These are phyloP conservation scores for Suillus brevipes DNA, from an alignment of 768 basidiomycete species.

Conservation along the genomic window DNA sequence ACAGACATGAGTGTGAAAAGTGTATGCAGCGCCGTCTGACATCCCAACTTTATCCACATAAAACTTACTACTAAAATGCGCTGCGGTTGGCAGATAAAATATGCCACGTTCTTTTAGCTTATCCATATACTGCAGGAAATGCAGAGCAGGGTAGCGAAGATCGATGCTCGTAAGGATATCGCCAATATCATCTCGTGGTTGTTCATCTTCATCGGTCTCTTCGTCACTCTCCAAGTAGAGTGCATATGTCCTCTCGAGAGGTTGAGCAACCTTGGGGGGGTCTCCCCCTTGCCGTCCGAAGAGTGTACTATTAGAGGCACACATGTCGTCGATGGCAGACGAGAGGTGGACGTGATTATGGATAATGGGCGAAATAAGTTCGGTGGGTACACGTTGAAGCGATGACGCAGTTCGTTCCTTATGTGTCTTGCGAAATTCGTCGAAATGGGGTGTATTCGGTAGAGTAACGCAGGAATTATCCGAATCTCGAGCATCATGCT, in stretches of 20 bases:
- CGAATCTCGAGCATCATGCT: not conserved
- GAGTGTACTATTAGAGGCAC: not conserved
- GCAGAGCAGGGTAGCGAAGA: not conserved
- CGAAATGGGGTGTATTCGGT: not conserved
- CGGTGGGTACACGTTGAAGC: not conserved
- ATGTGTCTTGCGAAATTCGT: not conserved
- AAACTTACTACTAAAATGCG: not conserved
- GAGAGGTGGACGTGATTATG: not conserved
- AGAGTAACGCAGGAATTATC: not conserved
- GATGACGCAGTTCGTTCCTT: not conserved
- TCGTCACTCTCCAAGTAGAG: not conserved
- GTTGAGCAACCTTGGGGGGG: not conserved
- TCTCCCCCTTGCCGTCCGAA: not conserved
- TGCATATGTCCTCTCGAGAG: not conserved
- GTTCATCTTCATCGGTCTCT: not conserved
- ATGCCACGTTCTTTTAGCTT: not conserved
- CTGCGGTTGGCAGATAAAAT: not conserved
- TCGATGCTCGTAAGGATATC: not conserved
- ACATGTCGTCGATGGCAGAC: not conserved
- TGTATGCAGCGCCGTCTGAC: not conserved
- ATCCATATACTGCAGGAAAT: not conserved
- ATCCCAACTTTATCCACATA: not conserved
- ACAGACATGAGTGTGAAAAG: not conserved
- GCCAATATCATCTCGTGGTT: not conserved
- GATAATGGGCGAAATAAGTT: not conserved